Percentiles rank a stretch among this genome's conserved stretches.
phyloP scores from a whole-genome alignment of 169 alveolate species.

The Eimeria praecox region DNA sequence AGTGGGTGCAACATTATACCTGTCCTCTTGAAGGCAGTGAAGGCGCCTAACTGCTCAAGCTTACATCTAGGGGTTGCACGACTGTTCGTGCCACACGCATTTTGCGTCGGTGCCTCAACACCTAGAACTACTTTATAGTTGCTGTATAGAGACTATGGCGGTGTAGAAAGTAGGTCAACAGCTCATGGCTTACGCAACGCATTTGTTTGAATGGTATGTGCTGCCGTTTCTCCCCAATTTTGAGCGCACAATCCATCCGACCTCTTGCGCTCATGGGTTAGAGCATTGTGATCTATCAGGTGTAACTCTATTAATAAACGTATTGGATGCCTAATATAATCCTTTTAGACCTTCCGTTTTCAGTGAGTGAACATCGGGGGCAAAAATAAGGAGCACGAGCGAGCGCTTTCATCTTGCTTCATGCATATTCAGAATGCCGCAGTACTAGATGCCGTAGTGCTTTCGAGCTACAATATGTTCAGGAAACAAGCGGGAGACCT shows the following conservation, averaged over 20 bases:
- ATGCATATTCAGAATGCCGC: not conserved
- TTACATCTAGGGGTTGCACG: not conserved
- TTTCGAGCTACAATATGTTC: not conserved
- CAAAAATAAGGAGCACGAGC: not conserved
- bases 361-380: not conserved
- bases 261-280: not conserved
- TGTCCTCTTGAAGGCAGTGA: not conserved
- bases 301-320: not conserved
- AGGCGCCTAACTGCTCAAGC: not conserved
- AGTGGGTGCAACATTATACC: not conserved
- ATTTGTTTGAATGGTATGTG: not conserved
- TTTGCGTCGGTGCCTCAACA: not conserved
- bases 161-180: not conserved
- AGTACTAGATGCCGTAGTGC: not conserved
- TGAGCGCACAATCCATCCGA: not conserved
- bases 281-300: not conserved
- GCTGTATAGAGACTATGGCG: not conserved
- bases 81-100: not conserved
- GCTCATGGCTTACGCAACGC: not conserved
- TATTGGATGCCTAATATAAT: not conserved
- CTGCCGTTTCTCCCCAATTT: not conserved
- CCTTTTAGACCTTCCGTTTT: not conserved
- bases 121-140: not conserved
- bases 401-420: not conserved
- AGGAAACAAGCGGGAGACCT: not conserved